phyloP scores from a whole-genome alignment of 2,329 filamentous ascomycete species.

The Diaporthe citri region DNA sequence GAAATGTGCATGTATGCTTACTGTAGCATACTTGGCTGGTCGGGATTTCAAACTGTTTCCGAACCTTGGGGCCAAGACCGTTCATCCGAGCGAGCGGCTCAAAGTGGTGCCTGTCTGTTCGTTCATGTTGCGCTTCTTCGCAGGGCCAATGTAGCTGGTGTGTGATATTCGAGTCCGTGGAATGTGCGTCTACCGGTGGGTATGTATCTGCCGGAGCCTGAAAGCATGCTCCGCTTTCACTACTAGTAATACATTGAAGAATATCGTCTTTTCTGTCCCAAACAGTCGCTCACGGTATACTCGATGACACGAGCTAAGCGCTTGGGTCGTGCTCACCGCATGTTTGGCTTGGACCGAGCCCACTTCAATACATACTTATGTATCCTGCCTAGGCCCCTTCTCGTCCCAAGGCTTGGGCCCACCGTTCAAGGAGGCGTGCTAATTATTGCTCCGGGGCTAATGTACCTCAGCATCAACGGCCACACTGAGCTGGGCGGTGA shows the following conservation, averaged over 20 bases:
- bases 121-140: no score
- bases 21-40: not conserved
- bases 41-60: not conserved
- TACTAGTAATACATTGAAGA: not conserved
- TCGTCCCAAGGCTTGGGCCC: not conserved
- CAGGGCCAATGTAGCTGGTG: not conserved
- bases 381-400: not conserved
- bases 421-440: not conserved
- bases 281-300: not conserved
- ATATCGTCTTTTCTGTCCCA: not conserved
- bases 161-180: not conserved
- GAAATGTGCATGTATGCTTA: not conserved
- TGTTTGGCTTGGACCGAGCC: not conserved
- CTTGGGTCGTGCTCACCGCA: not conserved
- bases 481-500: not conserved
- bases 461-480: not conserved
- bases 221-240: not conserved
- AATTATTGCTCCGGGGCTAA: not conserved
- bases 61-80: not conserved
- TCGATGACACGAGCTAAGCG: not conserved
- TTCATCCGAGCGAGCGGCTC: slow-evolving; percentile 4
- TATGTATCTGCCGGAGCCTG: not conserved
- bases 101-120: not conserved
- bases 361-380: not conserved
- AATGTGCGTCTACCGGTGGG: not conserved